Conservation (phyloP, 2,329 filamentous ascomycete species). For the Graphilbum ipis-grandicollis region DNA sequence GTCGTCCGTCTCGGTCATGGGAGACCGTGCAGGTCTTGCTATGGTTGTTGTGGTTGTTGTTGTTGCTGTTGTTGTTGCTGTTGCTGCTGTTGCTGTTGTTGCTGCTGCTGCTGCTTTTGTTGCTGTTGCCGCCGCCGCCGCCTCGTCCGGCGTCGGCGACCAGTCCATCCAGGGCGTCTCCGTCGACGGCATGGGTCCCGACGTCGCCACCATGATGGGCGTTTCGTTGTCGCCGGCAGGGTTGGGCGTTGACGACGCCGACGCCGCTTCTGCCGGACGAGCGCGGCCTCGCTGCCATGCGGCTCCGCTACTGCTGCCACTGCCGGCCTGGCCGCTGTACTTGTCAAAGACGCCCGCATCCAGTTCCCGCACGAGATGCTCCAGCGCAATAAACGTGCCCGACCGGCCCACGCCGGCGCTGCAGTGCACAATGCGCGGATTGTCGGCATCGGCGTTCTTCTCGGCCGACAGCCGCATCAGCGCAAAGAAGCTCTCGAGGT, state of each 20-base stretch:
- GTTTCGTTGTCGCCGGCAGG: background rate
- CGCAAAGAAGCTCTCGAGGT: conserved; percentile 49
- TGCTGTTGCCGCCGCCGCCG: too few species aligned
- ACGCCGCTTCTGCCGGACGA: background rate
- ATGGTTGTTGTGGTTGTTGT: too few species aligned
- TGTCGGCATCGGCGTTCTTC: conserved; percentile 35
- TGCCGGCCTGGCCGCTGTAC: conserved; percentile 19
- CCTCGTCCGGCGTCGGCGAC: background rate
- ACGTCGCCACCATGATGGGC: background rate
- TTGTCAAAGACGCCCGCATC: conserved; percentile 51
- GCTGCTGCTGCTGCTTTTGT: too few species aligned
- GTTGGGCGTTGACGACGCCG: background rate
- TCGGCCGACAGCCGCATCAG: conserved; percentile 51
- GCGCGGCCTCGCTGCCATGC: too few species aligned
- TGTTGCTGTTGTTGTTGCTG: background rate
- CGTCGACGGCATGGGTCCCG: background rate
- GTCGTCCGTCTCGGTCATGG: conserved; percentile 6
- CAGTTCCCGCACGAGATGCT: conserved; percentile 73
- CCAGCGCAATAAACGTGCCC: conserved; percentile 91
- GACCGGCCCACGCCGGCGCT: conserved; percentile 88
- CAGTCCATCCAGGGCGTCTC: background rate
- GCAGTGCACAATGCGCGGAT: conserved; percentile 70
- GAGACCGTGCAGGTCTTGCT: too few species aligned
- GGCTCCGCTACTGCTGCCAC: too few species aligned
- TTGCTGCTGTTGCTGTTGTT: background rate